Evolutionary conservation across 2,329 filamentous ascomycete genomes (phyloP).

Genomic region (Pezicula radicicola): DNA sequence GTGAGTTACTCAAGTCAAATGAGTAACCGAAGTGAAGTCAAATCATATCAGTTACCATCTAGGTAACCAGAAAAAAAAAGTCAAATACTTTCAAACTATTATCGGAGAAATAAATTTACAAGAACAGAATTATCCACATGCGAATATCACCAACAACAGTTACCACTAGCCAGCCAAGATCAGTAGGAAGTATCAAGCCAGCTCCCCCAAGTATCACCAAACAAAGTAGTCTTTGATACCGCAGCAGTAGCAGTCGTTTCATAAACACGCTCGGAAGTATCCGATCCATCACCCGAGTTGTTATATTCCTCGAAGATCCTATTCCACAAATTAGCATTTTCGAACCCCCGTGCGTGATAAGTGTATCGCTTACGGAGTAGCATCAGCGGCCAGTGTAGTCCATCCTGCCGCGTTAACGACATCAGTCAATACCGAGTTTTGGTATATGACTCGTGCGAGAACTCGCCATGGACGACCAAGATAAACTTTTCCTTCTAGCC

Average conservation of each 20-base stretch:
- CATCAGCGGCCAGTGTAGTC: slow-evolving; percentile 22
- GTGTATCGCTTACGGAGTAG: slow-evolving; percentile 11
- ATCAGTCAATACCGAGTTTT: slow-evolving; percentile 40
- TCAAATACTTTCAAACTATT: too few relatives aligned
- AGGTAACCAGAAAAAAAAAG: too few relatives aligned
- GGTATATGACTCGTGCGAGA: slow-evolving; percentile 46
- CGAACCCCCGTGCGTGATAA: too few relatives aligned
- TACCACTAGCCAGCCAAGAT: too few relatives aligned
- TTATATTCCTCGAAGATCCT: slow-evolving; percentile 10
- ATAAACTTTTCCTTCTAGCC: slow-evolving; percentile 36
- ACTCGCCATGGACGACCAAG: slow-evolving; percentile 49
- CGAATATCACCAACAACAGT: too few relatives aligned
- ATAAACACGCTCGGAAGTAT: slow-evolving; percentile 3
- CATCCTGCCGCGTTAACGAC: slow-evolving; percentile 49
- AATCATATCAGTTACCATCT: too few relatives aligned
- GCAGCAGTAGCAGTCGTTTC: slow-evolving; percentile 5
- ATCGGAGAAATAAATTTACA: too few relatives aligned
- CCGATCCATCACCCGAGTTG: slow-evolving; percentile 7
- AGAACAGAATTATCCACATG: too few relatives aligned
- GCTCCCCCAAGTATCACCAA: not conserved
- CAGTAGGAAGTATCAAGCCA: slow-evolving; percentile 10
- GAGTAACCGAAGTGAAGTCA: too few relatives aligned
- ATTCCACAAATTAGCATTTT: not conserved
- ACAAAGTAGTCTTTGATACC: slow-evolving; percentile 4
- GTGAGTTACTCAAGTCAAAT: too few relatives aligned